Evolutionary conservation across 768 basidiomycete species (phyloP).

Genomic region (Goffeauzyma gilvescens): DNA sequence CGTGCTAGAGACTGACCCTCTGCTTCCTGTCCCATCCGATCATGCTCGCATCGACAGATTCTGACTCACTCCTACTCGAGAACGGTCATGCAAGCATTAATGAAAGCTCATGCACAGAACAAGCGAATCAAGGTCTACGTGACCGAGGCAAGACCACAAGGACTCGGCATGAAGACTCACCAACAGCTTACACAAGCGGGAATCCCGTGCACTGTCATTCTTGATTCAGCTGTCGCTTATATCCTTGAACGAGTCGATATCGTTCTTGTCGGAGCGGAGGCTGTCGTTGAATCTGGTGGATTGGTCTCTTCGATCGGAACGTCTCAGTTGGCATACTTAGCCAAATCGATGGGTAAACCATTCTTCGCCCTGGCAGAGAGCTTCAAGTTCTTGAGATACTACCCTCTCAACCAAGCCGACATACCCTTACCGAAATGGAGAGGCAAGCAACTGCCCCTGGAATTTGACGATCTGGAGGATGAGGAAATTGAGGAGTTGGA

Average conservation of each 20-base stretch:
- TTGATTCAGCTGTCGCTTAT: constrained; percentile 92
- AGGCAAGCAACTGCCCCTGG: constrained; percentile 51
- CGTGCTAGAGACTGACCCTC: background rate
- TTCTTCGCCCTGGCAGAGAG: constrained; percentile 91
- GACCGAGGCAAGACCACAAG: constrained; percentile 80
- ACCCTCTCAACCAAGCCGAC: constrained; percentile 41
- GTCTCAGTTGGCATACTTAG: constrained; percentile 90
- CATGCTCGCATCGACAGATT: too few relatives aligned
- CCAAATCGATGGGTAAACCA: constrained; percentile 81
- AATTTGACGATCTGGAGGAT: constrained; percentile 11
- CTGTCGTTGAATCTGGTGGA: constrained; percentile 79
- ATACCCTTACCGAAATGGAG: constrained; percentile 38
- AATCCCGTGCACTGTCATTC: constrained; percentile 79
- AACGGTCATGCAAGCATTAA: constrained; percentile 79
- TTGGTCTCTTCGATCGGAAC: constrained; percentile 49
- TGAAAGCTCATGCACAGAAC: constrained; percentile 61
- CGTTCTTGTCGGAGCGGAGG: constrained; percentile 90
- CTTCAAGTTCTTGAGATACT: constrained; percentile 93
- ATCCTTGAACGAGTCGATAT: constrained; percentile 92
- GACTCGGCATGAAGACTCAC: constrained; percentile 79
- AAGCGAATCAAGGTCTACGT: constrained; percentile 96
- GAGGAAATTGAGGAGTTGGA: constrained; percentile 10
- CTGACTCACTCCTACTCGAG: constrained; percentile 92
- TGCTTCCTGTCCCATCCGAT: too few relatives aligned
- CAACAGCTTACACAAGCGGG: constrained; percentile 69